Conservation (phyloP, 2,329 filamentous ascomycete species). For the Phoma sp. region DNA sequence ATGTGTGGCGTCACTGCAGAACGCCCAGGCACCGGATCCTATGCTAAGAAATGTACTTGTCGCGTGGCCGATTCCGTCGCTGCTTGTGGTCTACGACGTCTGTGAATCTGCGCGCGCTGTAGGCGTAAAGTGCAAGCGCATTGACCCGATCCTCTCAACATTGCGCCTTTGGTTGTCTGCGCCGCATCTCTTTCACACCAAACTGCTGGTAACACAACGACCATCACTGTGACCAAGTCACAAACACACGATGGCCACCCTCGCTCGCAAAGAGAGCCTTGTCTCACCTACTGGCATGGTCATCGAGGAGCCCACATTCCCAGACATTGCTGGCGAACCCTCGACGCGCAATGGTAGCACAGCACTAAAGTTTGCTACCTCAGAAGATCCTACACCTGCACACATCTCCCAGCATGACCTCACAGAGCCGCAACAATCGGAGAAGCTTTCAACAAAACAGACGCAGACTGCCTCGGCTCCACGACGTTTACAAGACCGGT, state of each 20-base stretch:
- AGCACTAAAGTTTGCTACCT: constrained; percentile 8
- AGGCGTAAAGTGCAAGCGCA: constrained; percentile 5
- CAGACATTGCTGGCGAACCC: constrained; percentile 4
- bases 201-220: constrained; percentile 2
- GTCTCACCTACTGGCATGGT: constrained; percentile 15
- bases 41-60: constrained; percentile 13
- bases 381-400: constrained; percentile 3
- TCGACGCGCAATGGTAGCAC: neutral
- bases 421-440: neutral
- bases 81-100: constrained; percentile 6
- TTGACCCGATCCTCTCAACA: neutral
- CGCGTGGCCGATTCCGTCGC: constrained; percentile 1
- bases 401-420: constrained; percentile 10
- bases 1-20: constrained; percentile 14
- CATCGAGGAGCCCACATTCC: constrained; percentile 16
- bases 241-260: constrained; percentile 3
- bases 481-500: constrained; percentile 35
- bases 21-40: constrained; percentile 10
- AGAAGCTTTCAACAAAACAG: neutral
- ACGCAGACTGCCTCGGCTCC: constrained; percentile 7
- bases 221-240: neutral
- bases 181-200: neutral
- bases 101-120: neutral
- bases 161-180: neutral
- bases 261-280: neutral